Conservation (phyloP, 768 basidiomycete genomes). For the Boletus subparvulus region DNA sequence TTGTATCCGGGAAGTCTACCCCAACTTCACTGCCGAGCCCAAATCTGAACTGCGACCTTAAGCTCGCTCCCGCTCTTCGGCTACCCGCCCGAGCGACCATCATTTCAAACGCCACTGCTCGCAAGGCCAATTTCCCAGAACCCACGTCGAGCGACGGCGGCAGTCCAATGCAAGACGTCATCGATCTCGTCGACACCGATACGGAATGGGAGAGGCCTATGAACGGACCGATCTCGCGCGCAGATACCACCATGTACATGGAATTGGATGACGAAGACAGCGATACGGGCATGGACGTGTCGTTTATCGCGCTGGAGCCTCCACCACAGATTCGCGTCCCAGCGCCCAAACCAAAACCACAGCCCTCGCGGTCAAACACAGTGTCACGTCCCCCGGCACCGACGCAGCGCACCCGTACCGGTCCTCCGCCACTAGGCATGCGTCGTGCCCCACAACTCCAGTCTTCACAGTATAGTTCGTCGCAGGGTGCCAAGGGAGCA, state of each 20-base stretch:
- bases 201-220: constrained; percentile 12
- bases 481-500: constrained; percentile 19
- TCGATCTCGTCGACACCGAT: constrained; percentile 25
- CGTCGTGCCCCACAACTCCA: constrained; percentile 21
- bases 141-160: constrained; percentile 2
- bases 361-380: background rate
- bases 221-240: background rate
- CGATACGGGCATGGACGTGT: constrained; percentile 19
- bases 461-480: constrained; percentile 19
- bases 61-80: constrained; percentile 1
- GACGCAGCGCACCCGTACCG: constrained; percentile 15
- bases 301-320: constrained; percentile 11
- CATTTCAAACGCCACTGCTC: background rate
- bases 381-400: background rate
- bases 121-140: background rate
- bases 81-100: background rate
- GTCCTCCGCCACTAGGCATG: constrained; percentile 31
- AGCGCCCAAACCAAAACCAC: background rate
- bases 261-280: constrained; percentile 16
- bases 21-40: constrained; percentile 10
- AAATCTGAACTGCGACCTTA: constrained; percentile 11
- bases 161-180: constrained; percentile 14
- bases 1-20: constrained; percentile 14
- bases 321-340: background rate
- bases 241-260: constrained; percentile 12